Conservation (phyloP, 768 basidiomycete species). For the Lactifluus hygrophoroides region DNA sequence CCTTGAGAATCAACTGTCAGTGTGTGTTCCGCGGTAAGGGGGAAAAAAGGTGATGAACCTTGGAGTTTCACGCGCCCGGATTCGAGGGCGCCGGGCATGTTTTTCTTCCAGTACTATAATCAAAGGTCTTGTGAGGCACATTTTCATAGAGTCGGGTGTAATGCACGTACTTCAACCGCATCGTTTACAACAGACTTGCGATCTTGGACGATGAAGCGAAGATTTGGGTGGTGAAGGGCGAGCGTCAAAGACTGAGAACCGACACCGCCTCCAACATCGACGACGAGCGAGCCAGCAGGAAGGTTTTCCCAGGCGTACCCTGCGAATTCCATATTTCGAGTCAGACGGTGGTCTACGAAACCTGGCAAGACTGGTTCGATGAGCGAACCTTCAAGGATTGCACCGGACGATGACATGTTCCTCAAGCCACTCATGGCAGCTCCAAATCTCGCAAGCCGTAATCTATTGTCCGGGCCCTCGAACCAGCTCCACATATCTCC, state of each 20-base stretch:
- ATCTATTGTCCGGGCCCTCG: background rate
- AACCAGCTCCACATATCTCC: background rate
- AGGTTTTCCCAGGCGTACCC: conserved; percentile 3
- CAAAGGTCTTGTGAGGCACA: background rate
- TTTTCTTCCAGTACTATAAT: background rate
- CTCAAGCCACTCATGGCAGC: background rate
- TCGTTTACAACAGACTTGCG: background rate
- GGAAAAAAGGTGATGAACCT: background rate
- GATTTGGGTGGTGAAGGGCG: background rate
- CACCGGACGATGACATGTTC: background rate
- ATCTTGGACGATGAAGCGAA: conserved; percentile 11
- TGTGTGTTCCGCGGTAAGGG: background rate
- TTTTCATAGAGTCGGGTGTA: background rate
- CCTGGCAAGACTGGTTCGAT: too few species aligned
- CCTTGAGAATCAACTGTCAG: background rate
- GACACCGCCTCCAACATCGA: conserved; percentile 8
- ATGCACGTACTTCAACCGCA: background rate
- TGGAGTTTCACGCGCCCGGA: background rate
- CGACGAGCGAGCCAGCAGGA: conserved; percentile 1
- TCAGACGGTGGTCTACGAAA: background rate
- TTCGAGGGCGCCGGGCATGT: background rate
- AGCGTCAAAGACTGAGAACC: conserved; percentile 4
- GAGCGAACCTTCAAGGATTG: conserved; percentile 1
- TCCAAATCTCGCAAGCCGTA: conserved; percentile 3
- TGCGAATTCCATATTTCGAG: background rate